These are phyloP conservation scores for Fraxinus cuspidata DNA, from an alignment of 257 asterid genomes.

Conservation along the genomic window DNA sequence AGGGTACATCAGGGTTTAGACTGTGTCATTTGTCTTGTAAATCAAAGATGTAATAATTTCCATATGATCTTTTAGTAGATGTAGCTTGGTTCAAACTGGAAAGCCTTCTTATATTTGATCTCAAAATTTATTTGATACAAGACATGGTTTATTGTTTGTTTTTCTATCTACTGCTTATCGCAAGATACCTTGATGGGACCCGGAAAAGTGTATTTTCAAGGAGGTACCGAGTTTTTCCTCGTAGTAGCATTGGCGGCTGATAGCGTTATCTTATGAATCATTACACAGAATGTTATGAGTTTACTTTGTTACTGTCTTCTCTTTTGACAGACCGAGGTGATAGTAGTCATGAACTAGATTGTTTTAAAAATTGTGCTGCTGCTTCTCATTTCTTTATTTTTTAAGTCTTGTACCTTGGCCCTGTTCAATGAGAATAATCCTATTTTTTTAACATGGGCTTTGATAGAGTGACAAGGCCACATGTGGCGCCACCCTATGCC, in stretches of 20 bases:
- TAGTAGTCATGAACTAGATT: too few species aligned
- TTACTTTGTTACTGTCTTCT: neutral
- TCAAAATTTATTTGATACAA: neutral
- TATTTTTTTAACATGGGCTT: too few species aligned
- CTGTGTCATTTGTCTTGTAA: neutral
- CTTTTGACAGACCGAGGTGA: neutral
- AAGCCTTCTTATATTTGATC: neutral
- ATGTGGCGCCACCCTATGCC: too few species aligned
- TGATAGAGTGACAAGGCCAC: too few species aligned
- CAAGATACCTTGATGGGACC: neutral
- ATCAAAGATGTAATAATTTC: neutral
- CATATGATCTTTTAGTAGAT: neutral
- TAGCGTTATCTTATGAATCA: neutral
- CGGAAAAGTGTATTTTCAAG: neutral
- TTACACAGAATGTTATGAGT: neutral
- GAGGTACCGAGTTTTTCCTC: neutral
- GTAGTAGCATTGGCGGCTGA: neutral
- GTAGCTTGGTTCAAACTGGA: neutral
- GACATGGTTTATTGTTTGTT: neutral
- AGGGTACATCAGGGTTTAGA: neutral
- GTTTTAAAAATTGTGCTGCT: neutral
- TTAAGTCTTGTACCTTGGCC: neutral
- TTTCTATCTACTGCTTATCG: neutral
- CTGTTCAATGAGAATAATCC: too few species aligned
- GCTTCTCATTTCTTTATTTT: too few species aligned